Percentiles rank a stretch among this genome's conserved stretches.
Evolutionary conservation across 2,329 filamentous ascomycete genomes (phyloP).

Genomic region (Colletotrichum caudatum): DNA sequence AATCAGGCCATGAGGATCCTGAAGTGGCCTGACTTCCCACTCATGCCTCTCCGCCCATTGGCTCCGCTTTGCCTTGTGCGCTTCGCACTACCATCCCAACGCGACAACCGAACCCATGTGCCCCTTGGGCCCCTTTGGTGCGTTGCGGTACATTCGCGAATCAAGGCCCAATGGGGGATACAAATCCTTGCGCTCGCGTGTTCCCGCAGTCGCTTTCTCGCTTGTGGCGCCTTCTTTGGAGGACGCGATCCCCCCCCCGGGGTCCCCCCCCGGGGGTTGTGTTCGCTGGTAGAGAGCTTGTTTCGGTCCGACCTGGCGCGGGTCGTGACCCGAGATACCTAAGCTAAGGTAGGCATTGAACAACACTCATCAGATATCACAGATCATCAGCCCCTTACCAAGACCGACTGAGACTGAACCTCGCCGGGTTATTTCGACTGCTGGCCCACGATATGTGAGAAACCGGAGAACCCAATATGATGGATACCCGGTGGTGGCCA

Average conservation of each 20-base stretch:
- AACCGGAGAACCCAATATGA: not conserved
- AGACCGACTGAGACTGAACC: not conserved
- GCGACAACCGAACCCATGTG: not conserved
- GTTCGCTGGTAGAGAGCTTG: not conserved
- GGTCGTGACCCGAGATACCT: not conserved
- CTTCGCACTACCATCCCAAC: constrained; percentile 23
- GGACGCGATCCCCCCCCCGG: not conserved
- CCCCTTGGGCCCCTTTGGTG: not conserved
- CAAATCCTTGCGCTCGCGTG: constrained; percentile 21
- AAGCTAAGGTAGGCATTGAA: no score
- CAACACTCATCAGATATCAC: not conserved
- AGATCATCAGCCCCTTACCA: not conserved
- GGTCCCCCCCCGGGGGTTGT: no score
- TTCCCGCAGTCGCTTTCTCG: not conserved
- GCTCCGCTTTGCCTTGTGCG: constrained; percentile 33
- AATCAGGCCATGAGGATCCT: constrained; percentile 40
- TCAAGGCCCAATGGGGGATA: not conserved
- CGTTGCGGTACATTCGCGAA: not conserved
- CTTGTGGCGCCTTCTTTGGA: not conserved
- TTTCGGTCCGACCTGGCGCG: not conserved
- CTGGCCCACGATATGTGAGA: not conserved
- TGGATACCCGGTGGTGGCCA: not conserved
- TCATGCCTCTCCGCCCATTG: constrained; percentile 28
- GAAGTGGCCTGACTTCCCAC: constrained; percentile 41
- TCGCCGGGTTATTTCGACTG: not conserved